Evolutionary conservation across 345 rosid species (phyloP).

Genomic region (Camelina laxa): DNA sequence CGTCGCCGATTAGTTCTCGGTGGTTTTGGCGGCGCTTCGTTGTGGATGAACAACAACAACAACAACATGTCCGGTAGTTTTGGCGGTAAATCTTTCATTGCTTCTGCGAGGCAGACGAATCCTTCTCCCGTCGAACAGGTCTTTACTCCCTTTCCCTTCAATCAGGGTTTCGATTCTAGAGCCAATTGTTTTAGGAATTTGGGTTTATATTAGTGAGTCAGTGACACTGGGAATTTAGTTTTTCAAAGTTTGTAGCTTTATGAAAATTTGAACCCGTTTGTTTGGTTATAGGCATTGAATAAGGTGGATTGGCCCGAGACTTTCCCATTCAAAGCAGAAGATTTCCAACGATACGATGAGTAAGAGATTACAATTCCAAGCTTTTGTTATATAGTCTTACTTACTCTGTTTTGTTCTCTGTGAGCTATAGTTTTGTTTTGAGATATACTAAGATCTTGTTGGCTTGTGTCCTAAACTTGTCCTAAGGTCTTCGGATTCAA

Average conservation of each 20-base stretch:
- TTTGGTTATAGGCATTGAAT: slow-evolving; percentile 59
- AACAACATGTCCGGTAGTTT: slow-evolving; percentile 49
- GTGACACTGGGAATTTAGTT: not conserved
- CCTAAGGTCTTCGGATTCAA: slow-evolving; percentile 70
- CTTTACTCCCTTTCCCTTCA: not conserved
- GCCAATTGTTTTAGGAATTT: slow-evolving; percentile 5
- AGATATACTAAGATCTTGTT: slow-evolving; percentile 1
- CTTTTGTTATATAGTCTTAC: slow-evolving; percentile 1
- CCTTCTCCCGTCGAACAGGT: slow-evolving; percentile 73
- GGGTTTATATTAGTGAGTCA: slow-evolving; percentile 21
- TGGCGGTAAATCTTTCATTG: slow-evolving; percentile 60
- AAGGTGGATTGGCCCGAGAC: slow-evolving; percentile 87
- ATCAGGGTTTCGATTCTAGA: not conserved
- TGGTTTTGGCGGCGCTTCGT: slow-evolving; percentile 53
- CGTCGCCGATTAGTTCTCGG: slow-evolving; percentile 64
- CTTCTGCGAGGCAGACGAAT: slow-evolving; percentile 73
- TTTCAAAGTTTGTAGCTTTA: slow-evolving; percentile 18
- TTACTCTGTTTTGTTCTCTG: slow-evolving; percentile 25
- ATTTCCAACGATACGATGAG: slow-evolving; percentile 92
- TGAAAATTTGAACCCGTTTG: not conserved
- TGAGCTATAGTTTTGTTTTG: not conserved
- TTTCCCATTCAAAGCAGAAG: slow-evolving; percentile 87
- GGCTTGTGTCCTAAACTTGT: not conserved
- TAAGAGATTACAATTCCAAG: slow-evolving; percentile 36
- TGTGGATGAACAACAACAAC: slow-evolving; percentile 64